These are phyloP conservation scores for Drechmeria coniospora DNA, from an alignment of 2,329 filamentous ascomycete genomes.

Conservation along the genomic window DNA sequence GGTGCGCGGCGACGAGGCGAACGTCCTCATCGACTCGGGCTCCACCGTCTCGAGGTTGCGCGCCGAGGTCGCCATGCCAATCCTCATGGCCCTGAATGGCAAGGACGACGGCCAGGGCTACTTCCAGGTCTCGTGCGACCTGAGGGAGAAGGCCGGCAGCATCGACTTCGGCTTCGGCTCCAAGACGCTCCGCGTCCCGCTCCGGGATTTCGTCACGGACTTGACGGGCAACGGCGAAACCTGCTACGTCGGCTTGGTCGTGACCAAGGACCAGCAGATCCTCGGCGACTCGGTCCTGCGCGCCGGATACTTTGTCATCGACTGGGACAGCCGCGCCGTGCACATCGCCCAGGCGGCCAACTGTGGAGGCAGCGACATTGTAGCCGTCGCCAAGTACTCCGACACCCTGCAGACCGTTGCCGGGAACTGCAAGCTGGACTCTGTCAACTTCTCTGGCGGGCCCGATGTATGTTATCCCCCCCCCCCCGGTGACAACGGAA, in stretches of 20 bases:
- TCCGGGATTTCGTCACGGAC: constrained; percentile 35
- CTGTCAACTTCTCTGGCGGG: constrained; percentile 7
- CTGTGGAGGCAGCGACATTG: constrained; percentile 22
- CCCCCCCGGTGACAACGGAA: neutral
- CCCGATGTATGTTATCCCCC: constrained; percentile 1
- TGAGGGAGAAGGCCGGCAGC: constrained; percentile 19
- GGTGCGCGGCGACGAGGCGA: constrained; percentile 16
- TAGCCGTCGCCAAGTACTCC: constrained; percentile 17
- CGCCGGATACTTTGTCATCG: constrained; percentile 30
- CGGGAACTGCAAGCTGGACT: constrained; percentile 20
- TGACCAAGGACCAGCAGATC: constrained; percentile 25
- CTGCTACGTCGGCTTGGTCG: constrained; percentile 27
- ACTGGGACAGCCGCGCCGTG: constrained; percentile 26
- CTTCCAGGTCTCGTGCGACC: constrained; percentile 27
- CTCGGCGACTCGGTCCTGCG: constrained; percentile 26
- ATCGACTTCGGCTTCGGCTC: constrained; percentile 33
- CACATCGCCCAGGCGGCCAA: constrained; percentile 26
- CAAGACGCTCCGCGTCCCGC: constrained; percentile 25
- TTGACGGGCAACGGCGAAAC: constrained; percentile 14
- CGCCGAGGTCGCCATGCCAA: constrained; percentile 21
- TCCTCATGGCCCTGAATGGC: constrained; percentile 28
- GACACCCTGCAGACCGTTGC: constrained; percentile 17
- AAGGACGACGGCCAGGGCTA: constrained; percentile 23
- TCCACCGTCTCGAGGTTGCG: constrained; percentile 34
- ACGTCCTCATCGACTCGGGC: constrained; percentile 36